Conservation (phyloP, 768 basidiomycete genomes). For the Leccinum uliginosum region DNA sequence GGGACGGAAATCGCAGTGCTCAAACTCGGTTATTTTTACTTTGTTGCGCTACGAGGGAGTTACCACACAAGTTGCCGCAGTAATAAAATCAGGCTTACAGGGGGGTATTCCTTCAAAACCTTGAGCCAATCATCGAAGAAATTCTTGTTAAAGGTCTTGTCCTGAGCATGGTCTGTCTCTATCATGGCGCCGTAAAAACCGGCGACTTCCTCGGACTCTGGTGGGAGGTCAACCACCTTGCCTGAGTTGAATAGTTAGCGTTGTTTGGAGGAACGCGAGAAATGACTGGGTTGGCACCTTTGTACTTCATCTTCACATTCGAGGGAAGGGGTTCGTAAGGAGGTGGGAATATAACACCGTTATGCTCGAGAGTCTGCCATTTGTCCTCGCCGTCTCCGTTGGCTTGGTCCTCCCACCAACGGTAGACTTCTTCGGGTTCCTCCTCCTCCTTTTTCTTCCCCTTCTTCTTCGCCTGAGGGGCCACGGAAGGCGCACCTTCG, state of each 20-base stretch:
- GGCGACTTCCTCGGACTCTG: conserved; percentile 92
- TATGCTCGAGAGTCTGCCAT: conserved; percentile 95
- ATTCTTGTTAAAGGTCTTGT: conserved; percentile 85
- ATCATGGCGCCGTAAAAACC: conserved; percentile 92
- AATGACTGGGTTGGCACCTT: conserved; percentile 52
- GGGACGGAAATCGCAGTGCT: conserved; percentile 87
- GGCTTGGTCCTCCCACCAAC: conserved; percentile 82
- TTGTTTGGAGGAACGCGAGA: conserved; percentile 6
- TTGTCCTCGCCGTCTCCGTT: conserved; percentile 77
- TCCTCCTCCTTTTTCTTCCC: conserved; percentile 59
- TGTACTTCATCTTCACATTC: conserved; percentile 89
- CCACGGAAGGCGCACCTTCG: conserved; percentile 37
- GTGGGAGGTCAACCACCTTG: conserved; percentile 70
- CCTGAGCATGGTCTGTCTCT: conserved; percentile 88
- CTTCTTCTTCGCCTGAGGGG: conserved; percentile 49
- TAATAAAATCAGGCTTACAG: conserved; percentile 49
- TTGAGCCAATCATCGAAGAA: conserved; percentile 90
- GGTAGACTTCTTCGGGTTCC: conserved; percentile 62
- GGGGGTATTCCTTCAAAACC: conserved; percentile 75
- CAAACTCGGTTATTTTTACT: conserved; percentile 69
- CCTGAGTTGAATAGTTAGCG: conserved; percentile 44
- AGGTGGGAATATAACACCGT: conserved; percentile 93
- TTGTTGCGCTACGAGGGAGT: conserved; percentile 52
- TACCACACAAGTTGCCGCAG: conserved; percentile 5
- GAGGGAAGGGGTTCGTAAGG: conserved; percentile 84